Percentiles rank a stretch among this genome's conserved stretches.
Conservation (phyloP, 1,284 basidiomycete genomes). For the Rhodotorula sp. region DNA sequence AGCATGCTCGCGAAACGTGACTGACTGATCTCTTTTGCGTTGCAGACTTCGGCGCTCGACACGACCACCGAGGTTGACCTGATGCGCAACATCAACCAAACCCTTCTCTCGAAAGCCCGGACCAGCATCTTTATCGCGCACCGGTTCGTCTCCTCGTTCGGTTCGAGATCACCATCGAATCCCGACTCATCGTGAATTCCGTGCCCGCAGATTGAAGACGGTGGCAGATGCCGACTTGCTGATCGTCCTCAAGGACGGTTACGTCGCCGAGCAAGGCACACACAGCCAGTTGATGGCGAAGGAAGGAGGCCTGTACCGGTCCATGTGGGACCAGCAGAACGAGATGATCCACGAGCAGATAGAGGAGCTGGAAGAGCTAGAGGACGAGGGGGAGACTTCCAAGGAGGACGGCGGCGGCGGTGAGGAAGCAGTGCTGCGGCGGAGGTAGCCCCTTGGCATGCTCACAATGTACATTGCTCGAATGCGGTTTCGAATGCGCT, state of each 20-base stretch:
- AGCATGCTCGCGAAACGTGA: not conserved
- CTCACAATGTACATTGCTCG: too few relatives aligned
- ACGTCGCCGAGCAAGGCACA: slow-evolving; percentile 85
- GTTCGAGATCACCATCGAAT: not conserved
- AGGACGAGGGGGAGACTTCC: not conserved
- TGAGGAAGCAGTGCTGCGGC: not conserved
- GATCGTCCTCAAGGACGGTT: slow-evolving; percentile 80
- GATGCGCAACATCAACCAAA: slow-evolving; percentile 88
- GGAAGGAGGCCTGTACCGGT: slow-evolving; percentile 70
- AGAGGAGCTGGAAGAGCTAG: not conserved
- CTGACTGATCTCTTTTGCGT: slow-evolving; percentile 4
- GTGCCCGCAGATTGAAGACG: slow-evolving; percentile 65
- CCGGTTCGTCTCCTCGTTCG: slow-evolving; percentile 47
- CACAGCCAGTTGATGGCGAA: slow-evolving; percentile 73
- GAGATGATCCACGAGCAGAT: slow-evolving; percentile 43
- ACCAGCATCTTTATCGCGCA: slow-evolving; percentile 97
- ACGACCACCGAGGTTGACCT: slow-evolving; percentile 90
- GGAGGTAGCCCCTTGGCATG: too few relatives aligned
- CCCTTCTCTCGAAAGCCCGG: slow-evolving; percentile 69
- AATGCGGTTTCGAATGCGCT: too few relatives aligned
- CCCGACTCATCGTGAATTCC: not conserved
- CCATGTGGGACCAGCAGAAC: slow-evolving; percentile 81
- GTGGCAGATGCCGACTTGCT: slow-evolving; percentile 90
- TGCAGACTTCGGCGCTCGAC: slow-evolving; percentile 86
- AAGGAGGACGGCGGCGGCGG: not conserved